phyloP scores from a whole-genome alignment of 2,329 filamentous ascomycete species.

The Arthrinium phaeospermum region DNA sequence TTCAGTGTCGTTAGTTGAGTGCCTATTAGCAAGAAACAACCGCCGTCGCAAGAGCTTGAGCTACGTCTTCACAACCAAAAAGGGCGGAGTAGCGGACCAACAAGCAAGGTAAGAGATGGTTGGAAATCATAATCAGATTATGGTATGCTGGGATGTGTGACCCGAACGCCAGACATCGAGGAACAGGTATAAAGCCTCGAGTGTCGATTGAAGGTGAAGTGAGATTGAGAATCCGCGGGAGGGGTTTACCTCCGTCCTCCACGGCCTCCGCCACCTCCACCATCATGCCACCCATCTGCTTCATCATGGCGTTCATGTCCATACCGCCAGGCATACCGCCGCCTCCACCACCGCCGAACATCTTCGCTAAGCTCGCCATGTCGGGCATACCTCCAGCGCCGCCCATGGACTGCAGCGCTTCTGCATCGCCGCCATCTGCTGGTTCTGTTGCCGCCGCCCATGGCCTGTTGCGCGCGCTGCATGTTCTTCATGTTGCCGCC shows the following conservation, averaged over 20 bases:
- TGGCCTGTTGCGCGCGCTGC: constrained; percentile 88
- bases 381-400: constrained; percentile 81
- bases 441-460: constrained; percentile 88
- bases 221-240: neutral
- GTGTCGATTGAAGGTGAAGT: neutral
- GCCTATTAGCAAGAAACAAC: neutral
- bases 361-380: constrained; percentile 88
- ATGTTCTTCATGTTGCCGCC: constrained; percentile 98
- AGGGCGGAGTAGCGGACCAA: neutral
- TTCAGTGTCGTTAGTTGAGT: no score
- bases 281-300: constrained; percentile 50
- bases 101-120: neutral
- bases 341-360: constrained; percentile 76
- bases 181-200: neutral
- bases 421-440: constrained; percentile 97
- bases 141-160: constrained; percentile 14
- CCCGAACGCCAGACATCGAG: constrained; percentile 3
- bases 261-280: constrained; percentile 40
- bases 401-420: constrained; percentile 94
- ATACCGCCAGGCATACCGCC: constrained; percentile 71
- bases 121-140: constrained; percentile 9
- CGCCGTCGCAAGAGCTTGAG: neutral
- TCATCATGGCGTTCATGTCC: constrained; percentile 63
- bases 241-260: constrained; percentile 2
- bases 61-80: neutral